phyloP scores from a whole-genome alignment of 2,329 filamentous ascomycete species.

The Trichoderma atroviride region DNA sequence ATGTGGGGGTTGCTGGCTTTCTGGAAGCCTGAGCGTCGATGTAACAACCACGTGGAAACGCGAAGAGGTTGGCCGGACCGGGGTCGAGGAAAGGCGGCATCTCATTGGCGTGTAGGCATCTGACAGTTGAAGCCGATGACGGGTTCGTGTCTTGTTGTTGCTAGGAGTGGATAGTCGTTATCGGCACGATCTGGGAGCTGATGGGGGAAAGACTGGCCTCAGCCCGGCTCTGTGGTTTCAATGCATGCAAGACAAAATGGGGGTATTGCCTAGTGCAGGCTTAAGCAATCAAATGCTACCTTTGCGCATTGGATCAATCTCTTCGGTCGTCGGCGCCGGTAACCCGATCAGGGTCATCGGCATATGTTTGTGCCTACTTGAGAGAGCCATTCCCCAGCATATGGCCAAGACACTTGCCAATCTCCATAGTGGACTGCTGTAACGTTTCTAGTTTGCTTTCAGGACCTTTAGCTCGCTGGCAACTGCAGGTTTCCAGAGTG shows the following conservation, averaged over 20 bases:
- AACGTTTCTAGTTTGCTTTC: not conserved
- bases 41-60: slow-evolving; percentile 11
- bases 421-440: not conserved
- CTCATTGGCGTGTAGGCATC: not conserved
- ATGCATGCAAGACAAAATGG: not conserved
- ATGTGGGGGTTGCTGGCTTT: slow-evolving; percentile 7
- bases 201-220: not conserved
- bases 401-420: no score
- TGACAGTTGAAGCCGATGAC: not conserved
- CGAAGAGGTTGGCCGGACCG: not conserved
- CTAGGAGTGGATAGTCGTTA: no score
- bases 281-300: not conserved
- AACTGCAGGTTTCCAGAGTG: not conserved
- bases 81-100: slow-evolving; percentile 9
- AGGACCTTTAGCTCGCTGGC: not conserved
- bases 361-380: not conserved
- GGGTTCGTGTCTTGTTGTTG: not conserved
- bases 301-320: not conserved
- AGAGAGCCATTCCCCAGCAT: not conserved
- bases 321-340: not conserved
- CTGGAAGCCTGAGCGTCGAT: not conserved
- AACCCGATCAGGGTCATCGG: not conserved
- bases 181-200: not conserved
- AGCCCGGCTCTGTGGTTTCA: not conserved
- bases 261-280: not conserved